phyloP scores from a whole-genome alignment of 2,329 filamentous ascomycete species.

The Didymella pinodella region DNA sequence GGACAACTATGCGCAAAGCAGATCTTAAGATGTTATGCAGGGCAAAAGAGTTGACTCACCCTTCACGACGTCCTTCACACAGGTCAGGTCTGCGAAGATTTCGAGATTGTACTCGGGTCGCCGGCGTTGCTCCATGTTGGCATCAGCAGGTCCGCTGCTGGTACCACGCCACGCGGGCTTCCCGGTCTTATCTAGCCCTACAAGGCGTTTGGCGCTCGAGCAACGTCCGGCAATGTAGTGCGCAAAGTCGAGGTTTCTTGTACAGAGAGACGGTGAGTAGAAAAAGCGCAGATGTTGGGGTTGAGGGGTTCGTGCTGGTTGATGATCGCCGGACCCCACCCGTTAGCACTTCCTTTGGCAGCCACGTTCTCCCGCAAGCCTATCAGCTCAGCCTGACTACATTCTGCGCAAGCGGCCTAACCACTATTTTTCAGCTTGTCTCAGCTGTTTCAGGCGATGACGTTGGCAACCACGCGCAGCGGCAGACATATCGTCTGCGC shows the following conservation, averaged over 20 bases:
- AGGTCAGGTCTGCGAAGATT: slow-evolving; percentile 88
- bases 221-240: neutral
- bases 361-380: slow-evolving; percentile 11
- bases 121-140: slow-evolving; percentile 68
- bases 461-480: slow-evolving; percentile 9
- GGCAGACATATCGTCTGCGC: slow-evolving; percentile 18
- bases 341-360: slow-evolving; percentile 9
- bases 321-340: slow-evolving; percentile 13
- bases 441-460: slow-evolving; percentile 22
- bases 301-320: slow-evolving; percentile 7
- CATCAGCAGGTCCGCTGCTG: slow-evolving; percentile 30
- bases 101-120: slow-evolving; percentile 92
- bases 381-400: slow-evolving; percentile 25
- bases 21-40: slow-evolving; percentile 17
- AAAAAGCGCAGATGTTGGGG: slow-evolving; percentile 21
- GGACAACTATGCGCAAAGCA: neutral
- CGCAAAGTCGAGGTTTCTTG: slow-evolving; percentile 12
- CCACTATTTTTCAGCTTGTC: slow-evolving; percentile 23
- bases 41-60: slow-evolving; percentile 62
- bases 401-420: slow-evolving; percentile 13
- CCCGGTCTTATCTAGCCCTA: neutral
- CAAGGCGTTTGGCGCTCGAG: neutral
- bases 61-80: slow-evolving; percentile 91
- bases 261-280: slow-evolving; percentile 26
- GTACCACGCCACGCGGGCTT: slow-evolving; percentile 23